Conservation (phyloP, 306 rosid genomes). For the Medicago arabica region DNA sequence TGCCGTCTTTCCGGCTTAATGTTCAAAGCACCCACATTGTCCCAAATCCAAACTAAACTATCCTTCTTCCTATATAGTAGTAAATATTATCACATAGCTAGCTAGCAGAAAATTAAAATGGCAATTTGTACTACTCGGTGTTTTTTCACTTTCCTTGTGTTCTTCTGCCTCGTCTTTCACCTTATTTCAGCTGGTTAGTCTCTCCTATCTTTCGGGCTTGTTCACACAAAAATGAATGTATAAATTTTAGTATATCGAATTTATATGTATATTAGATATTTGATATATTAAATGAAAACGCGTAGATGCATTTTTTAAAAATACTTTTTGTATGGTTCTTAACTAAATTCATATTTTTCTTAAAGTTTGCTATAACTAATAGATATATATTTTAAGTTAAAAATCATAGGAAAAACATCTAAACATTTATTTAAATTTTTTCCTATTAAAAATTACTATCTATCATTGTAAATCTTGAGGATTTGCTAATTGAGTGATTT, state of each 20-base stretch:
- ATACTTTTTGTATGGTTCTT: too few relatives aligned
- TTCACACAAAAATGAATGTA: not conserved
- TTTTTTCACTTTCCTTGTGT: not conserved
- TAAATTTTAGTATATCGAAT: not conserved
- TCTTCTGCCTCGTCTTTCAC: not conserved
- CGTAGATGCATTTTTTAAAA: too few relatives aligned
- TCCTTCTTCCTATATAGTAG: not conserved
- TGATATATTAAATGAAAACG: too few relatives aligned
- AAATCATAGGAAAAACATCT: too few relatives aligned
- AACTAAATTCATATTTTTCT: too few relatives aligned
- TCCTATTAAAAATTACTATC: not conserved
- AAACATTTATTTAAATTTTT: too few relatives aligned
- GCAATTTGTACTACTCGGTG: not conserved
- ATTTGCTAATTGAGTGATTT: not conserved
- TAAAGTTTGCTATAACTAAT: too few relatives aligned
- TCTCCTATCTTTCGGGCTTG: not conserved
- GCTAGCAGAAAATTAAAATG: not conserved
- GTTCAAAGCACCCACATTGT: not conserved
- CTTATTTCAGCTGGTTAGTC: conserved; percentile 6
- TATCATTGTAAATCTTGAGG: not conserved
- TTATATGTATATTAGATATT: not conserved
- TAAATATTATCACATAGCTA: not conserved
- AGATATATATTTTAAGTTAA: too few relatives aligned
- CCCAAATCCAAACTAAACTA: not conserved
- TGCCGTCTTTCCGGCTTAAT: not conserved